phyloP scores from a whole-genome alignment of 495 filamentous ascomycete genomes.

The Jackrogersella minutella region DNA sequence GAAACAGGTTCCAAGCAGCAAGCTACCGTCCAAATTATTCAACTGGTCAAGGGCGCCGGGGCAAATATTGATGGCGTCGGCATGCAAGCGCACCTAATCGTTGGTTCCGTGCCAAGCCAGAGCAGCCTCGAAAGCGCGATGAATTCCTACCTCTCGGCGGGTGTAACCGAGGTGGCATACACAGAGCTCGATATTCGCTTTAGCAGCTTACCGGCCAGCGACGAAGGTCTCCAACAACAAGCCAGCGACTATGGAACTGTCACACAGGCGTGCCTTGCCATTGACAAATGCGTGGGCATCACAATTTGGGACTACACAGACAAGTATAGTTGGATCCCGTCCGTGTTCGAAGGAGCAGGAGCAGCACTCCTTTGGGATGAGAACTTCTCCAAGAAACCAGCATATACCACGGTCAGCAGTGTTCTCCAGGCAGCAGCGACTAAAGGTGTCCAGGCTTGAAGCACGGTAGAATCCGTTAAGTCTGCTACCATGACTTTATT shows the following conservation, averaged over 20 bases:
- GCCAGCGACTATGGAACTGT: too few relatives aligned
- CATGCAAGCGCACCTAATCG: too few relatives aligned
- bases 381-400: conserved; percentile 65
- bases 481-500: too few relatives aligned
- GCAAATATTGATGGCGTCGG: conserved; percentile 71
- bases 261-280: conserved; percentile 68
- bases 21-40: conserved; percentile 59
- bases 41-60: conserved; percentile 59
- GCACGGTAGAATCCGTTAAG: too few relatives aligned
- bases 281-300: conserved; percentile 68
- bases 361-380: conserved; percentile 61
- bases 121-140: conserved; percentile 59
- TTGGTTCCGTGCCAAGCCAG: too few relatives aligned
- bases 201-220: conserved; percentile 25
- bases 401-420: too few relatives aligned
- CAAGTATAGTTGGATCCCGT: conserved; percentile 66
- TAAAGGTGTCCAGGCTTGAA: too few relatives aligned
- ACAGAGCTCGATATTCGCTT: conserved; percentile 69
- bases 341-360: conserved; percentile 62
- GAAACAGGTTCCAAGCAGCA: too few relatives aligned
- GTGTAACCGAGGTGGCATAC: conserved; percentile 64
- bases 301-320: conserved; percentile 71
- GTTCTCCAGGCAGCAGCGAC: too few relatives aligned
- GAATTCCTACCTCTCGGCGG: conserved; percentile 53
- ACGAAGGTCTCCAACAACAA: too few relatives aligned